Conservation (phyloP, 257 asterid species). For the Henckelia pumila region DNA sequence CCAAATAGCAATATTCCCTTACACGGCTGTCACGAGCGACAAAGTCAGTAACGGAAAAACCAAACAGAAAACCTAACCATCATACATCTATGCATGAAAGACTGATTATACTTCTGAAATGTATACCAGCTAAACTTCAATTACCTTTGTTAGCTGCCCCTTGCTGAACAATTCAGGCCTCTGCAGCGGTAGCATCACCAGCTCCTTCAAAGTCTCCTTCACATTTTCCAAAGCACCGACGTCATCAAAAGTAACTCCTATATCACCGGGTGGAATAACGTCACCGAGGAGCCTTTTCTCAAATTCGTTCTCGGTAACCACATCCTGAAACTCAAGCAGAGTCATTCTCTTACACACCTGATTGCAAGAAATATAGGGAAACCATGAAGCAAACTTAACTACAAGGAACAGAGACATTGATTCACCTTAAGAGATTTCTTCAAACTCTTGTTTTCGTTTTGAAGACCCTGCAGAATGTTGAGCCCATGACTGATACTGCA, state of each 20-base stretch:
- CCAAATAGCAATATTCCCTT: conserved; percentile 94
- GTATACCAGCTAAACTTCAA: conserved; percentile 15
- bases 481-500: conserved; percentile 74
- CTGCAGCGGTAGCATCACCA: conserved; percentile 90
- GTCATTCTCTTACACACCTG: conserved; percentile 20
- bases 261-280: conserved; percentile 82
- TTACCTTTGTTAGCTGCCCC: conserved; percentile 86
- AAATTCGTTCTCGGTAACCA: conserved; percentile 78
- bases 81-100: conserved; percentile 15
- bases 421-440: conserved; percentile 77
- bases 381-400: conserved; percentile 15
- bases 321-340: conserved; percentile 54
- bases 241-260: conserved; percentile 85
- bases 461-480: conserved; percentile 63
- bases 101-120: conserved; percentile 12
- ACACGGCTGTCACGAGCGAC: conserved; percentile 64
- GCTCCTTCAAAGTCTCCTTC: conserved; percentile 84
- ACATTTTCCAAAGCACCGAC: conserved; percentile 89
- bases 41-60: conserved; percentile 23
- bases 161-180: conserved; percentile 86
- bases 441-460: conserved; percentile 63
- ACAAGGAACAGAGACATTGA: conserved; percentile 19
- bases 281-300: conserved; percentile 83
- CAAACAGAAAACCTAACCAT: not conserved
- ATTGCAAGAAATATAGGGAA: conserved; percentile 23